Evolutionary conservation across 2,329 filamentous ascomycete genomes (phyloP).

Genomic region (Cladosporium sphaerospermum): DNA sequence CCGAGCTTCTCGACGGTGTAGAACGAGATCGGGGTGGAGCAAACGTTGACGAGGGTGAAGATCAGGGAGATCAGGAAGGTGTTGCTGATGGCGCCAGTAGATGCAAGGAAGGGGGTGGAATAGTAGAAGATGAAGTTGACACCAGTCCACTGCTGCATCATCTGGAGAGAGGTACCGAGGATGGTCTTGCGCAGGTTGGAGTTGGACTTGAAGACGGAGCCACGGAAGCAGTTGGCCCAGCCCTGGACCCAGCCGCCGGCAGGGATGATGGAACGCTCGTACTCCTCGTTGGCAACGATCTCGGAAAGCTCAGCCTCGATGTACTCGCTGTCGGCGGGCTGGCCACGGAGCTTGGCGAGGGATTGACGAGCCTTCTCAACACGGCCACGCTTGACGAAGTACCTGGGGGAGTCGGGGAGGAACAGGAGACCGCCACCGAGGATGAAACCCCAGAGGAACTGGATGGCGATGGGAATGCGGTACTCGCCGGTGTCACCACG

Average conservation of each 20-base stretch:
- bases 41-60: conserved; percentile 83
- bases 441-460: conserved; percentile 75
- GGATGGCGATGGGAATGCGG: conserved; percentile 73
- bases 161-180: conserved; percentile 43
- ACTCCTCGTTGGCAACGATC: conserved; percentile 83
- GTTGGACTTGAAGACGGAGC: conserved; percentile 45
- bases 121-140: conserved; percentile 82
- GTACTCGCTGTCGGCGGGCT: conserved; percentile 64
- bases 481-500: conserved; percentile 60
- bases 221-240: conserved; percentile 62
- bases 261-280: conserved; percentile 66
- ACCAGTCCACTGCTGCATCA: conserved; percentile 61
- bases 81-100: conserved; percentile 68
- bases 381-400: conserved; percentile 72
- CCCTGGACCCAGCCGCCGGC: conserved; percentile 57
- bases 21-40: conserved; percentile 81
- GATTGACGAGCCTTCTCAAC: conserved; percentile 57
- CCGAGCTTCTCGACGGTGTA: conserved; percentile 77
- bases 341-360: conserved; percentile 65
- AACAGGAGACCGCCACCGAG: conserved; percentile 65
- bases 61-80: conserved; percentile 78
- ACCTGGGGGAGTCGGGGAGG: conserved; percentile 80
- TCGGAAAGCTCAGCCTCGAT: conserved; percentile 75
- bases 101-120: conserved; percentile 77
- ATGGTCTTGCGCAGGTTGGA: conserved; percentile 45